These are phyloP conservation scores for Pascua guehoae DNA, from an alignment of 1,284 basidiomycete genomes.

Conservation along the genomic window DNA sequence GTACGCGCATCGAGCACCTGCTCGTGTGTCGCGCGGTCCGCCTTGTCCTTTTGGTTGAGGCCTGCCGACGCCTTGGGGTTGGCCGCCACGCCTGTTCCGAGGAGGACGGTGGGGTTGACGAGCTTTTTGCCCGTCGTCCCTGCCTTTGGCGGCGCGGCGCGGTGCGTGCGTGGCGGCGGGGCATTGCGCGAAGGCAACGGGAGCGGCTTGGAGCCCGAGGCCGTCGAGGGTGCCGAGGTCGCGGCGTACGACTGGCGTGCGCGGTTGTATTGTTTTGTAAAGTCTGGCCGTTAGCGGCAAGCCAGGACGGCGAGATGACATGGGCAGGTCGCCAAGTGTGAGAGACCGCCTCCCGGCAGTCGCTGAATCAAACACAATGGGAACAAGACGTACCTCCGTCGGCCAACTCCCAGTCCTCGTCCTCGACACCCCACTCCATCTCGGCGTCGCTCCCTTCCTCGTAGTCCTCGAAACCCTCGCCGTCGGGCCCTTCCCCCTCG, in stretches of 20 bases:
- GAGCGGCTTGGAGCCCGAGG: constrained; percentile 15
- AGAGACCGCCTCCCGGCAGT: background rate
- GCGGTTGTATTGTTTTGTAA: constrained; percentile 94
- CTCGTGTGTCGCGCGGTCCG: constrained; percentile 88
- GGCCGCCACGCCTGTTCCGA: constrained; percentile 69
- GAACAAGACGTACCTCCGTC: constrained; percentile 52
- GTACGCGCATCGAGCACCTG: constrained; percentile 91
- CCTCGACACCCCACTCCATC: constrained; percentile 60
- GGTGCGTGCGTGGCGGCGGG: constrained; percentile 41
- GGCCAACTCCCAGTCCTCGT: constrained; percentile 88
- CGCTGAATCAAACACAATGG: background rate
- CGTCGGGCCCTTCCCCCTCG: too few species aligned
- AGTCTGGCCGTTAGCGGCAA: constrained; percentile 59
- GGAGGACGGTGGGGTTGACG: constrained; percentile 54
- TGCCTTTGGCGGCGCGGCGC: constrained; percentile 26
- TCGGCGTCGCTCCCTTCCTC: constrained; percentile 28
- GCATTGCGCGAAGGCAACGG: constrained; percentile 39
- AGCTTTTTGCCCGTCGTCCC: constrained; percentile 64
- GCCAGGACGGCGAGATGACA: too few species aligned
- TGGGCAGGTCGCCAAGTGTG: too few species aligned
- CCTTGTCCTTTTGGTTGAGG: constrained; percentile 85
- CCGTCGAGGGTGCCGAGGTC: constrained; percentile 2
- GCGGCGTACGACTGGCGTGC: constrained; percentile 64
- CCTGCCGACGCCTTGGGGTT: constrained; percentile 86
- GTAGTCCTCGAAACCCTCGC: background rate